Evolutionary conservation across 805 yeast species (phyloP).

Genomic region (Candida tibetensis): DNA sequence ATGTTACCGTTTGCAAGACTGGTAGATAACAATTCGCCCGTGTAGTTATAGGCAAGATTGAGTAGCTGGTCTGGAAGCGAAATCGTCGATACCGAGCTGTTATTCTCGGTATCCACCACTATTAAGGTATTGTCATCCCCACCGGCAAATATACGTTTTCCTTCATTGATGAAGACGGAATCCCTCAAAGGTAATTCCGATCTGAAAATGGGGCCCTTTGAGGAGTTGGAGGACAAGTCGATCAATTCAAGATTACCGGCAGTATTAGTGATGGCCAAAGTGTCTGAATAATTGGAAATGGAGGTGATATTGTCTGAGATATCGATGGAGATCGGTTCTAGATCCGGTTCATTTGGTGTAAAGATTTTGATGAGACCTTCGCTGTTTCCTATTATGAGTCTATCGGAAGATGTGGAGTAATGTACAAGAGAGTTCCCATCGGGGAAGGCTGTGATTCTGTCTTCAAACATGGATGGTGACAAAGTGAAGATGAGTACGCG

Average conservation of each 20-base stretch:
- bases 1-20: conserved; percentile 60
- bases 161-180: conserved; percentile 58
- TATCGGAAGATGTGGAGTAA: conserved; percentile 21
- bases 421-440: conserved; percentile 40
- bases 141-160: conserved; percentile 55
- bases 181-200: conserved; percentile 50
- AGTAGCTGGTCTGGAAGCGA: conserved; percentile 54
- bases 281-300: conserved; percentile 23
- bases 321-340: conserved; percentile 62
- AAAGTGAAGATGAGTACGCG: no score
- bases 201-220: conserved; percentile 40
- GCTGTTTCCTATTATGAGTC: conserved; percentile 52
- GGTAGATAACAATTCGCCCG: conserved; percentile 55
- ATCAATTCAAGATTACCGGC: conserved; percentile 44
- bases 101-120: conserved; percentile 40
- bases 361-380: conserved; percentile 54
- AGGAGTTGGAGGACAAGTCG: conserved; percentile 26
- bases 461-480: conserved; percentile 12
- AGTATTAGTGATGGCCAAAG: conserved; percentile 35
- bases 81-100: conserved; percentile 29
- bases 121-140: conserved; percentile 64
- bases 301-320: conserved; percentile 46
- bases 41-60: conserved; percentile 53
- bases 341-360: conserved; percentile 44
- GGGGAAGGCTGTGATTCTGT: conserved; percentile 35